A percentile compares a stretch with the other conserved stretches of the same genome.
phyloP scores from a whole-genome alignment of 495 filamentous ascomycete genomes.

The Penicillium ochrochloron region DNA sequence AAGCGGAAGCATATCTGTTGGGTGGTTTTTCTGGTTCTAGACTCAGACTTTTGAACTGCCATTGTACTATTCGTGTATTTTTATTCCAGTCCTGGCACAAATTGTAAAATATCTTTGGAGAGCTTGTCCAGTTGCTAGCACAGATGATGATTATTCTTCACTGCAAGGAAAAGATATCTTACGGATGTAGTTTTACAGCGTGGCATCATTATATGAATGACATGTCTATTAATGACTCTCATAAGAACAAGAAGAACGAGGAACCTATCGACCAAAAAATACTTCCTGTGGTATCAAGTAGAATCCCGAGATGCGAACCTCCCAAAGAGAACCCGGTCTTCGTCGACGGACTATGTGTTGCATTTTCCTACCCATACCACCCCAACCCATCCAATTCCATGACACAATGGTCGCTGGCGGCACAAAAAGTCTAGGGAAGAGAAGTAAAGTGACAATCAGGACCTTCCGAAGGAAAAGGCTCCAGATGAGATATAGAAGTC shows the following conservation, averaged over 20 bases:
- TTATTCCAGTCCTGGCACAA: too few relatives aligned
- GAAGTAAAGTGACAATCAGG: constrained; percentile 6
- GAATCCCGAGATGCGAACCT: constrained; percentile 10
- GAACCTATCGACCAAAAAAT: neutral
- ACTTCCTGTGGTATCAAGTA: constrained; percentile 24
- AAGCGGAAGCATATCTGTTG: too few relatives aligned
- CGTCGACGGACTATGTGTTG: neutral
- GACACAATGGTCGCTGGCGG: neutral
- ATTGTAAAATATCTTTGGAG: too few relatives aligned
- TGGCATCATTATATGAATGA: constrained; percentile 24
- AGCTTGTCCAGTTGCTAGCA: too few relatives aligned
- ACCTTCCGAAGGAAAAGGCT: neutral
- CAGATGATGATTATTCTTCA: too few relatives aligned
- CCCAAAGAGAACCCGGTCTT: neutral
- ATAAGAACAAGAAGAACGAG: constrained; percentile 1
- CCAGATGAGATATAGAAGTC: neutral
- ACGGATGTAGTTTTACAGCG: too few relatives aligned
- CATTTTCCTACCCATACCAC: neutral
- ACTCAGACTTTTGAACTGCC: too few relatives aligned
- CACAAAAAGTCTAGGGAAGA: constrained; percentile 10
- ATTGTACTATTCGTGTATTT: too few relatives aligned
- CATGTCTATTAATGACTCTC: constrained; percentile 30
- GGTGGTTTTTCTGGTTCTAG: too few relatives aligned
- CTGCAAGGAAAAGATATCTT: too few relatives aligned
- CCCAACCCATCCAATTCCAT: neutral